phyloP scores from a whole-genome alignment of 163 green algal species.

The Scenedesmus sp. region DNA sequence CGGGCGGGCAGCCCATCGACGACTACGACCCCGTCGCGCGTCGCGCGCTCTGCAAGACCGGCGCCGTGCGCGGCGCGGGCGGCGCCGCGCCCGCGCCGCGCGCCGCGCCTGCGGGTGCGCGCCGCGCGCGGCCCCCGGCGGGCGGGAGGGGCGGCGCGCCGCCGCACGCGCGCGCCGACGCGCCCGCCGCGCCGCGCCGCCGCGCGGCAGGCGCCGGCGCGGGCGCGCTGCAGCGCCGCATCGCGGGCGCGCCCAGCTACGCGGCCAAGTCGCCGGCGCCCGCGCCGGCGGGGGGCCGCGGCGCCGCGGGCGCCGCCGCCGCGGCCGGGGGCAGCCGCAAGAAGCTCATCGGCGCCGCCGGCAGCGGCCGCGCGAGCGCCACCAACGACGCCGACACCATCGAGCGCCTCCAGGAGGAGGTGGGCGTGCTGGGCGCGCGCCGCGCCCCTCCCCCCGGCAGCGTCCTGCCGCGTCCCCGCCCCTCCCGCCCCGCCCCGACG shows the following conservation, averaged over 20 bases:
- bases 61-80: conserved; percentile 59
- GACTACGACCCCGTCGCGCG: conserved; percentile 76
- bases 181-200: conserved; percentile 5
- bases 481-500: too few relatives aligned
- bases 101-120: too few relatives aligned
- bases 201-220: neutral
- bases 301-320: conserved; percentile 10
- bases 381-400: conserved; percentile 35
- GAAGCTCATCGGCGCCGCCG: conserved; percentile 12
- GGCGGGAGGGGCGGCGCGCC: too few relatives aligned
- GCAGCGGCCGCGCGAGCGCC: conserved; percentile 16
- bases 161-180: too few relatives aligned
- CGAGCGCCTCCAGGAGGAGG: conserved; percentile 46
- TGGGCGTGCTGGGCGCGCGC: too few relatives aligned
- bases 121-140: too few relatives aligned
- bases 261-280: conserved; percentile 22
- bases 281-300: too few relatives aligned
- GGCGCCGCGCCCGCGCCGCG: conserved; percentile 7
- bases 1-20: conserved; percentile 29
- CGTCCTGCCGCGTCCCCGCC: too few relatives aligned
- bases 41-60: conserved; percentile 68
- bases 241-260: conserved; percentile 1
- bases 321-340: conserved; percentile 30
- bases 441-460: too few relatives aligned
- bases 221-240: conserved; percentile 16